phyloP scores from a whole-genome alignment of 768 basidiomycete genomes.

The Lanmaoa pseudosensibilis region DNA sequence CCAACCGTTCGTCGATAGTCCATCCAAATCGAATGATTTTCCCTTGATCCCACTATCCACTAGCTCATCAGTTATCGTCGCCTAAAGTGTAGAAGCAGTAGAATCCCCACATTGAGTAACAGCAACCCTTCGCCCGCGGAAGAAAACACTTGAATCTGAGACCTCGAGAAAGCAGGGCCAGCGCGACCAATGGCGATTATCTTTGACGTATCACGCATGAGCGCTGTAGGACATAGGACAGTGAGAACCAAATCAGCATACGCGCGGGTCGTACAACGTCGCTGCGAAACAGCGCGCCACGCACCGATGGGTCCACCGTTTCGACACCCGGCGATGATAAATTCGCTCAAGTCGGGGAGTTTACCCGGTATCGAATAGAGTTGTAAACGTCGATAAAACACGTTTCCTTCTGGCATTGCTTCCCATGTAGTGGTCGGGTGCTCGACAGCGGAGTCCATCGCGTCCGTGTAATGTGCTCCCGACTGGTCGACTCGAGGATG shows the following conservation, averaged over 20 bases:
- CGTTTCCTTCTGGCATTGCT: slow-evolving; percentile 81
- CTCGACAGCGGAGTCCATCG: slow-evolving; percentile 46
- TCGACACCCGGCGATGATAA: slow-evolving; percentile 75
- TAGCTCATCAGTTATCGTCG: slow-evolving; percentile 14
- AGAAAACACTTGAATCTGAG: slow-evolving; percentile 87
- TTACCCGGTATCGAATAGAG: slow-evolving; percentile 82
- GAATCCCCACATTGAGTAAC: slow-evolving; percentile 67
- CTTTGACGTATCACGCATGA: slow-evolving; percentile 85
- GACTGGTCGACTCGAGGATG: not conserved
- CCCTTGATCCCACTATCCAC: slow-evolving; percentile 82
- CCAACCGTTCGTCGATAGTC: slow-evolving; percentile 79
- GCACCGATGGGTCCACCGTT: slow-evolving; percentile 89
- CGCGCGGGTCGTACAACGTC: not conserved
- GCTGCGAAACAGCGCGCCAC: slow-evolving; percentile 11
- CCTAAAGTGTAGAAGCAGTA: not conserved
- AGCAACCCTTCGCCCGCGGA: slow-evolving; percentile 75
- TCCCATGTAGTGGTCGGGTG: slow-evolving; percentile 88
- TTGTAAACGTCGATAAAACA: slow-evolving; percentile 85
- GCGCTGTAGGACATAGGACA: slow-evolving; percentile 46
- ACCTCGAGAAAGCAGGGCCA: slow-evolving; percentile 58
- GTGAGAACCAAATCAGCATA: not conserved
- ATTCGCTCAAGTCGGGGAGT: slow-evolving; percentile 75
- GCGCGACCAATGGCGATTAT: slow-evolving; percentile 67
- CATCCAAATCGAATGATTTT: slow-evolving; percentile 82
- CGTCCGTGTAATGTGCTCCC: not conserved